Evolutionary conservation across 73 alveolate species (phyloP).

Genomic region (Tetrahymena elliotti): DNA sequence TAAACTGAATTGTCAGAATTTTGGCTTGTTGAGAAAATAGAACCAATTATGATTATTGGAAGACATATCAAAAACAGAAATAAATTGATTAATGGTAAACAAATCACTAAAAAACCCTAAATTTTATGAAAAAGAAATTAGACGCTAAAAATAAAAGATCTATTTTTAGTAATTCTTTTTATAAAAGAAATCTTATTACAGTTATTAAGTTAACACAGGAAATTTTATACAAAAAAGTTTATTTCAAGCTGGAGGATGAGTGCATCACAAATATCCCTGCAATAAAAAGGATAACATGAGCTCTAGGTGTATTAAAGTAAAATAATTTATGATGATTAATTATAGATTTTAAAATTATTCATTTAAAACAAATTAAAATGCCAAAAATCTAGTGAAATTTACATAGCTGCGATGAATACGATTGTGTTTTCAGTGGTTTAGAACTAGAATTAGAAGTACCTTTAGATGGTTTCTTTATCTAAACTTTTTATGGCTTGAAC

Average conservation of each 20-base stretch:
- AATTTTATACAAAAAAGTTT: not conserved
- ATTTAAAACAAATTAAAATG: too few species aligned
- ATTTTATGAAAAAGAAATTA: not conserved
- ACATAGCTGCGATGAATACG: not conserved
- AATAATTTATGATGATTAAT: too few species aligned
- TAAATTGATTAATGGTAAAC: not conserved
- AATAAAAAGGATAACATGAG: not conserved
- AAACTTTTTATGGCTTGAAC: not conserved
- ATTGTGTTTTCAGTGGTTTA: not conserved
- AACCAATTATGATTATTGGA: not conserved
- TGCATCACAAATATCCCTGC: not conserved
- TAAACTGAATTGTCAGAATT: not conserved
- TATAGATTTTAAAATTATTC: too few species aligned
- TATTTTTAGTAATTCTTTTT: too few species aligned
- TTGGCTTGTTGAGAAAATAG: not conserved
- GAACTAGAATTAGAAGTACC: not conserved
- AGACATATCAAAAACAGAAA: not conserved
- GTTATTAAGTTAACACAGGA: not conserved
- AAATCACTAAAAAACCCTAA: not conserved
- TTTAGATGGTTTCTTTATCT: not conserved
- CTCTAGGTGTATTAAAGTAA: not conserved
- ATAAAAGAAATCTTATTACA: not conserved
- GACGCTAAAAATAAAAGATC: not conserved
- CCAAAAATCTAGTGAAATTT: not conserved
- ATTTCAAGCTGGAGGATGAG: not conserved